phyloP scores from a whole-genome alignment of 345 rosid genomes.

The Orychophragmus violaceus region DNA sequence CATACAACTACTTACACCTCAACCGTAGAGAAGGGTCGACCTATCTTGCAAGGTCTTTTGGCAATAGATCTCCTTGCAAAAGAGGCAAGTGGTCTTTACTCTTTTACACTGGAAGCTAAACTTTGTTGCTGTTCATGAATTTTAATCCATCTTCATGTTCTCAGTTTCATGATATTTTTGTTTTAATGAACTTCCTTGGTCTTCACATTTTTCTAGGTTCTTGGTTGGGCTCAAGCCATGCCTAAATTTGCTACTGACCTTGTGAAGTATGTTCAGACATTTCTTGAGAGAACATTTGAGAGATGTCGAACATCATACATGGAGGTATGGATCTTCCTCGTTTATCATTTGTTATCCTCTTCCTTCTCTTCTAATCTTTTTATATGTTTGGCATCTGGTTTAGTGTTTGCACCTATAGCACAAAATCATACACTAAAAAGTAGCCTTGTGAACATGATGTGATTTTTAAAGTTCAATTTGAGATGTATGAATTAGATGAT shows the following conservation, averaged over 20 bases:
- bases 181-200: slow-evolving; percentile 9
- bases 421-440: background rate
- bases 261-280: slow-evolving; percentile 88
- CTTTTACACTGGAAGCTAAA: slow-evolving; percentile 14
- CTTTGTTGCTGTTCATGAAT: slow-evolving; percentile 2
- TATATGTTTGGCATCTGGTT: slow-evolving; percentile 18
- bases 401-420: slow-evolving; percentile 9
- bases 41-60: slow-evolving; percentile 93
- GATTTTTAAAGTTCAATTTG: background rate
- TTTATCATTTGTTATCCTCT: slow-evolving; percentile 12
- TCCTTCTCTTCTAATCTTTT: slow-evolving; percentile 4
- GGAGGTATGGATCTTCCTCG: slow-evolving; percentile 53
- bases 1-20: slow-evolving; percentile 60
- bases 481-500: slow-evolving; percentile 9
- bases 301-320: slow-evolving; percentile 95
- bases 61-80: slow-evolving; percentile 92
- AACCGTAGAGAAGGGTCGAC: slow-evolving; percentile 89
- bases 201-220: slow-evolving; percentile 47
- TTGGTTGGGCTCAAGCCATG: slow-evolving; percentile 99
- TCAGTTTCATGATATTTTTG: slow-evolving; percentile 3
- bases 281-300: slow-evolving; percentile 95
- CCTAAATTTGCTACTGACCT: slow-evolving; percentile 95
- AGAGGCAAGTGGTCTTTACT: slow-evolving; percentile 62
- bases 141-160: background rate
- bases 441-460: background rate